A percentile compares a stretch with the other conserved stretches of the same genome.
phyloP scores from a whole-genome alignment of 2,329 filamentous ascomycete species.

The Fusarium sp. region DNA sequence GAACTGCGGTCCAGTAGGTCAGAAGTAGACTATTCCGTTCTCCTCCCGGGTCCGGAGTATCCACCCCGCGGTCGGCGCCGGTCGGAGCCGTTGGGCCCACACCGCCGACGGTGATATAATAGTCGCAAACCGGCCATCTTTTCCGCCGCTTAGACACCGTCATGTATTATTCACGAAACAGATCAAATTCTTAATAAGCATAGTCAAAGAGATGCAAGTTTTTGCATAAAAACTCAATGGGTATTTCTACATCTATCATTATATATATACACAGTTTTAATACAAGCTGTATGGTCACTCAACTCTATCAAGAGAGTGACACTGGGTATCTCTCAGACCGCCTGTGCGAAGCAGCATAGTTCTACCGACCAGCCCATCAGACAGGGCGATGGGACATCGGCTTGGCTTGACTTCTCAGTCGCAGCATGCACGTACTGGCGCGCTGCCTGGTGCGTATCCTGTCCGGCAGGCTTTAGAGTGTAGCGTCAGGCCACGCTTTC shows the following conservation, averaged over 20 bases:
- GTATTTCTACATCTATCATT: slow-evolving; percentile 14
- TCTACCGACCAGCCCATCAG: neutral
- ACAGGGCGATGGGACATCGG: neutral
- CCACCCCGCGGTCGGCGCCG: too few relatives aligned
- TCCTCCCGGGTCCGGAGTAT: too few relatives aligned
- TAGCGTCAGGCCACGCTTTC: neutral
- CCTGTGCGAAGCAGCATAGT: neutral
- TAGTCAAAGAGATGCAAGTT: too few relatives aligned
- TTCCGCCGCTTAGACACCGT: too few relatives aligned
- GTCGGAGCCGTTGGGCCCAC: too few relatives aligned
- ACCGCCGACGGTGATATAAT: too few relatives aligned
- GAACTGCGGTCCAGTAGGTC: too few relatives aligned
- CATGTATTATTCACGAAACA: too few relatives aligned
- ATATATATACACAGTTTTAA: slow-evolving; percentile 15
- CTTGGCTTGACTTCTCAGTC: neutral
- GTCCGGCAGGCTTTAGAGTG: neutral
- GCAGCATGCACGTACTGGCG: neutral
- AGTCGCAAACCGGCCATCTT: too few relatives aligned
- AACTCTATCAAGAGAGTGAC: neutral
- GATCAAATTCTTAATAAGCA: too few relatives aligned
- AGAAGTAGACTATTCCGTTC: too few relatives aligned
- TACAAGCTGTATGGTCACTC: slow-evolving; percentile 16
- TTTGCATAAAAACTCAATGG: neutral
- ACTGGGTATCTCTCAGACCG: slow-evolving; percentile 16
- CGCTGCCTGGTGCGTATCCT: neutral